These are phyloP conservation scores for Alectoria sarmentosa DNA, from an alignment of 495 filamentous ascomycete species.

Conservation along the genomic window DNA sequence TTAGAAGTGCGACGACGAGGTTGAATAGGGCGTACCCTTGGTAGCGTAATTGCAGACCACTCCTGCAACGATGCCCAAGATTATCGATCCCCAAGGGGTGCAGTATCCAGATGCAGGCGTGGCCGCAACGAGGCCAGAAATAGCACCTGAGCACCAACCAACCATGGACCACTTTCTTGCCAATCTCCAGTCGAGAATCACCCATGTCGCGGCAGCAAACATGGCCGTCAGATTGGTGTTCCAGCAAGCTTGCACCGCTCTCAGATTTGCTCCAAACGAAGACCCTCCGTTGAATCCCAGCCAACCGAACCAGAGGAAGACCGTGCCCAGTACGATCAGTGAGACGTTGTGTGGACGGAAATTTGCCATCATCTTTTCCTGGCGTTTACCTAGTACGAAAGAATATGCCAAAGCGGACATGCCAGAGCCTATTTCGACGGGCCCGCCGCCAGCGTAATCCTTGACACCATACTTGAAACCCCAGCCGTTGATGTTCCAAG, in stretches of 20 bases:
- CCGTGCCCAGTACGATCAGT: conserved; percentile 88
- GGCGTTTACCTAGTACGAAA: conserved; percentile 87
- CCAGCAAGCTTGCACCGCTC: conserved; percentile 95
- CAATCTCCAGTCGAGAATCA: conserved; percentile 86
- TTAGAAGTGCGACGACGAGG: conserved; percentile 35
- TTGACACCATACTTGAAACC: conserved; percentile 84
- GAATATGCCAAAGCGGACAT: conserved; percentile 91
- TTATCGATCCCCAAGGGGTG: conserved; percentile 80
- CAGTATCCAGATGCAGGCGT: conserved; percentile 87
- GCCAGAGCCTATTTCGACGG: conserved; percentile 95
- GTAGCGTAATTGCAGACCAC: conserved; percentile 89
- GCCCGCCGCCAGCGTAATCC: conserved; percentile 95
- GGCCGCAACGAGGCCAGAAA: conserved; percentile 82
- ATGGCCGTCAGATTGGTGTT: conserved; percentile 90
- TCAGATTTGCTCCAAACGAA: conserved; percentile 91
- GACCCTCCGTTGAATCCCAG: conserved; percentile 98
- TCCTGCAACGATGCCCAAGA: conserved; percentile 78
- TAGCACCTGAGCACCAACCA: conserved; percentile 94
- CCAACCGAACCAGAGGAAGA: conserved; percentile 98
- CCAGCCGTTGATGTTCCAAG: conserved; percentile 93
- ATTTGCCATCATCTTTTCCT: conserved; percentile 99
- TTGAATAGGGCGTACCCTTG: conserved; percentile 55
- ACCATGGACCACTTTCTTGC: conserved; percentile 99
- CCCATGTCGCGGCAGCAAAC: conserved; percentile 84
- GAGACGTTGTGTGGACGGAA: conserved; percentile 96